phyloP scores from a whole-genome alignment of 2,329 filamentous ascomycete genomes.

The Byssoonygena ceratinophila region DNA sequence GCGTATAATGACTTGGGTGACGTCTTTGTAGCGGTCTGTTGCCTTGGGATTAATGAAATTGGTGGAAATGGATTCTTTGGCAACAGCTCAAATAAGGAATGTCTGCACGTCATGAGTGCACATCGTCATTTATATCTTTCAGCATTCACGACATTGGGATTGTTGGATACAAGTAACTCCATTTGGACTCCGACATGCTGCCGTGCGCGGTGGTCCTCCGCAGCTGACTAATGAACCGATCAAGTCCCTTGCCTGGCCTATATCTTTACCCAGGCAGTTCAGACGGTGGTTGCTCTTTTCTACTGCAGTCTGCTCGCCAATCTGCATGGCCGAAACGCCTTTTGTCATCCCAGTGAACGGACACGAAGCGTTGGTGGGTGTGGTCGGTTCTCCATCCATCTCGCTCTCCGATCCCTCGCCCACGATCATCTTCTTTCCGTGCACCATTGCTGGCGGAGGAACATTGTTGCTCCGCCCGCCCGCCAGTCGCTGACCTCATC shows the following conservation, averaged over 20 bases:
- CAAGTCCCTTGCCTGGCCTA: too few relatives aligned
- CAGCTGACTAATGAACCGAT: constrained; percentile 4
- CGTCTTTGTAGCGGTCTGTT: too few relatives aligned
- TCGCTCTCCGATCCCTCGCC: constrained; percentile 20
- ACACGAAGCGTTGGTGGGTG: constrained; percentile 1
- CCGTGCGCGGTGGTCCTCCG: too few relatives aligned
- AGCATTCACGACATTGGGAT: neutral
- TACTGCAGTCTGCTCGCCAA: neutral
- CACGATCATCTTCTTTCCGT: constrained; percentile 48
- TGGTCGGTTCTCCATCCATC: neutral
- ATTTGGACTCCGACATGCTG: neutral
- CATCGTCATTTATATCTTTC: too few relatives aligned
- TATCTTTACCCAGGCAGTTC: constrained; percentile 10
- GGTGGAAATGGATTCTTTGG: too few relatives aligned
- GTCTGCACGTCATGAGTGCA: too few relatives aligned
- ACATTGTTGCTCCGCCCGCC: too few relatives aligned
- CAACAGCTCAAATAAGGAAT: too few relatives aligned
- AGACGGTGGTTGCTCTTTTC: neutral
- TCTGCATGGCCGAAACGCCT: neutral
- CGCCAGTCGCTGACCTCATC: too few relatives aligned
- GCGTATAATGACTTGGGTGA: too few relatives aligned
- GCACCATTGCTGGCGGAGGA: too few relatives aligned
- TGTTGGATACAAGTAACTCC: neutral
- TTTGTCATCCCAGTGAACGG: constrained; percentile 10
- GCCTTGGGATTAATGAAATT: too few relatives aligned